Base-by-base conservation (phyloP, 352 stramenopile species). In the Phytophthora colocasiae region DNA sequence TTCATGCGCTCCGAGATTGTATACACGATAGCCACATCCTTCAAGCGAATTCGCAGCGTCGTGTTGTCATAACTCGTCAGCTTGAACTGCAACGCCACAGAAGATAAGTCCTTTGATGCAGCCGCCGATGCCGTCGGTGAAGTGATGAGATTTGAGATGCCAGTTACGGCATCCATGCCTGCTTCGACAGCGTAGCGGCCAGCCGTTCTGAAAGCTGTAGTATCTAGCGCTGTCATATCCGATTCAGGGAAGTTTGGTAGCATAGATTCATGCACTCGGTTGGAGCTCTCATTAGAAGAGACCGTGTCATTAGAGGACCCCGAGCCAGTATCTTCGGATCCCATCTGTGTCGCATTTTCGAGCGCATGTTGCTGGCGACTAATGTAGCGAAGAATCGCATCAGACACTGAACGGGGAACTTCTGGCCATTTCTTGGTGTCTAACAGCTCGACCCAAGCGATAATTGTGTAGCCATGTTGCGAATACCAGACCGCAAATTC, bases 401-500 rank as follows among this genome's bases (percentile, higher is more conserved):
- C 80, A 0, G 81, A 75, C 1, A 96, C 80, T 0, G 75, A 77
- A 17, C 67, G 64, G 56, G 73, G 81, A 31, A 94, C 86, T 44
- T 81, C 75, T 0, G 85, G 88, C 87, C 88, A 96, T 57, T 96
- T 96, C 55, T 92, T 91, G 2, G 86, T 68, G 43, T 94, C 86
- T 10, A 96, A 58, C 0, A 97, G 60, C 58, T 96, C 89, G 44
- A 96, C 84, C 89, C 89, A 97, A 3, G 90, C 85, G 14, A 96
- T 95, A 29, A 93, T 86, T 17, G 81, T 87, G 55, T 90, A 89
- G 3, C 90, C 90, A 51, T 91, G 75, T 17, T 85, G 75, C 9
- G 83, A 90, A 63, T 97, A 97, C 90, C 90, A 97, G 9, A 81
- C 68, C 6, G 81, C 85, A 71, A 97, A 97, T 43, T 93, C 82